These are phyloP conservation scores for Cinchona pubescens DNA, from an alignment of 257 asterid species.

Conservation along the genomic window DNA sequence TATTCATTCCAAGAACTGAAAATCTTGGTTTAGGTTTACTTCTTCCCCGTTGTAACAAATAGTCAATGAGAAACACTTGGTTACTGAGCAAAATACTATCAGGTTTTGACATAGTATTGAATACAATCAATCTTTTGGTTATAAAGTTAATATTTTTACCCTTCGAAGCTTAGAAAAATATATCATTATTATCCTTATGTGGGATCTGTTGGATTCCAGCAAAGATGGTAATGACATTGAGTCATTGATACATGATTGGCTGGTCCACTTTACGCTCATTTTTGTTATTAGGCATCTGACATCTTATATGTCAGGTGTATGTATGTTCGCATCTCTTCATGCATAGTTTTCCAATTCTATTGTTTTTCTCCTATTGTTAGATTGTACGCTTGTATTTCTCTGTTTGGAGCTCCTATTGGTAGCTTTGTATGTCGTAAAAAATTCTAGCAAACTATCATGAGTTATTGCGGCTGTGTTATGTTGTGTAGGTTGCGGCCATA, in stretches of 20 bases:
- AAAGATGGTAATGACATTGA: background rate
- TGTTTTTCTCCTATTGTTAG: background rate
- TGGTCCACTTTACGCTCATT: background rate
- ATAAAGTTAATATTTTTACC: background rate
- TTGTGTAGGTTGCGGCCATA: slow-evolving; percentile 66
- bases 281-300: background rate
- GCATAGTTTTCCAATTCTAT: background rate
- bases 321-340: background rate
- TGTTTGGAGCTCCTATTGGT: background rate
- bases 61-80: background rate
- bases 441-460: background rate
- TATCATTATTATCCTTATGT: background rate
- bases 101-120: background rate
- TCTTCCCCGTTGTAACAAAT: too few relatives aligned
- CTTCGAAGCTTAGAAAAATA: background rate
- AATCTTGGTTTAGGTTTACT: background rate
- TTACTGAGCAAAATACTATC: background rate
- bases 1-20: background rate
- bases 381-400: background rate
- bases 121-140: background rate
- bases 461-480: background rate
- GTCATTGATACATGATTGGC: background rate
- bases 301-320: background rate
- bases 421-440: background rate
- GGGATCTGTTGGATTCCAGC: background rate